Evolutionary conservation across 768 basidiomycete species (phyloP), one percentile per base, ranked within the genome.

Genomic region (Leccinum pellstonianum): DNA sequence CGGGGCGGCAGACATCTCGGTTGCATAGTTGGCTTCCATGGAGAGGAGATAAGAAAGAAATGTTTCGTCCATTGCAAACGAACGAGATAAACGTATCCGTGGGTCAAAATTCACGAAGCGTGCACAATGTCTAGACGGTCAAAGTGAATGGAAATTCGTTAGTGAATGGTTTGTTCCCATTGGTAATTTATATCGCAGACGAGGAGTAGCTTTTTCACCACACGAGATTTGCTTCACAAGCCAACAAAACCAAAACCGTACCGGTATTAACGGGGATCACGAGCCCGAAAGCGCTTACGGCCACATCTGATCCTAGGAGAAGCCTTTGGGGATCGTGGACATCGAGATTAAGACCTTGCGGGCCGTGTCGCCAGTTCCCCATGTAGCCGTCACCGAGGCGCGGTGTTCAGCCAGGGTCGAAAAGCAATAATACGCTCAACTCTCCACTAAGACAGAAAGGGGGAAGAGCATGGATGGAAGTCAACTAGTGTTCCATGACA

Each of bases 331-430:
- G 5, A 25, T 29, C 17, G 23, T 47, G 21, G 33, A 35, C 29
- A 9, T 14, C 9, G 50, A 52, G 54, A 63, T 64, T 53, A 55
- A 63, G 53, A 46, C 50, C 54, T 56, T 49, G 43, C 35, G 48
- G 29, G 17, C 17, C 25, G 14, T 35, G 27, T 33, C 53, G 12
- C 19, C 27, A 31, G 14, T n/a, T 25, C 48, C 47, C 10, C 50
- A 19, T 43, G 41, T 43, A 43, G 27, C 27, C 2, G 21, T 48
- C 56, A 47, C 19, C 35, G 27, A 52, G 54, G 53, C 33, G 15
- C 33, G 27, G 43, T 19, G 37, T 5, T 12, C 21, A 41, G 5
- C 29, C 47, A 49, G 53, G 47, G 12, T 33, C 53, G 23, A 46
- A 25, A 38, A 8, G 25, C 52, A 31, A 35, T 14, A 8, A 37